Percentiles rank a stretch among this genome's conserved stretches.
These are phyloP conservation scores for Galeopsis tetrahit DNA, from an alignment of 257 asterid species.

Conservation along the genomic window DNA sequence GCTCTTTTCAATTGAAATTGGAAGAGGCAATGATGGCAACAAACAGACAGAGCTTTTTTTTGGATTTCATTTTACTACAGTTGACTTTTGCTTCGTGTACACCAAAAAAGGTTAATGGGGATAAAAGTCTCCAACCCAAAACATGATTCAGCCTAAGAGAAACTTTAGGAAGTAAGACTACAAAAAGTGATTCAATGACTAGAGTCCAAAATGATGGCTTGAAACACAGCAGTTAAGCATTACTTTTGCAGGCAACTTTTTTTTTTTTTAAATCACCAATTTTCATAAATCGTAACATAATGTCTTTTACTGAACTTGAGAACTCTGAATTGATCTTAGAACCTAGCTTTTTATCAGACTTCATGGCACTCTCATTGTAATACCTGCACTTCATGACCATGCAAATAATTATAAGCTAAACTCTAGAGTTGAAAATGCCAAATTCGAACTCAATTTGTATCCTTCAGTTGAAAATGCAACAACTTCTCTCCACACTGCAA, in stretches of 20 bases:
- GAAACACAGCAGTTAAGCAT: conserved; percentile 2
- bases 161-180: background rate
- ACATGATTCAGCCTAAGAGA: background rate
- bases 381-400: background rate
- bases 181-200: background rate
- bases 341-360: background rate
- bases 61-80: background rate
- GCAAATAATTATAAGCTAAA: background rate
- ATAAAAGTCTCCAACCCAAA: background rate
- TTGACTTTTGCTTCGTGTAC: background rate
- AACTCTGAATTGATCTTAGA: background rate
- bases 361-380: background rate
- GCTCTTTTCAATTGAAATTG: background rate
- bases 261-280: background rate
- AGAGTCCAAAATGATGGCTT: background rate
- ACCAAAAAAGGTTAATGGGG: background rate
- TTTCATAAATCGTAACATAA: background rate
- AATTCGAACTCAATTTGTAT: background rate
- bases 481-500: background rate
- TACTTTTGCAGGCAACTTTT: background rate
- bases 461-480: conserved; percentile 19
- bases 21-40: background rate
- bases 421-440: background rate
- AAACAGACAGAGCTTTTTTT: background rate
- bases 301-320: background rate